These are phyloP conservation scores for Phytophthora niederhauseri DNA, from an alignment of 352 stramenopile species.

Conservation along the genomic window DNA sequence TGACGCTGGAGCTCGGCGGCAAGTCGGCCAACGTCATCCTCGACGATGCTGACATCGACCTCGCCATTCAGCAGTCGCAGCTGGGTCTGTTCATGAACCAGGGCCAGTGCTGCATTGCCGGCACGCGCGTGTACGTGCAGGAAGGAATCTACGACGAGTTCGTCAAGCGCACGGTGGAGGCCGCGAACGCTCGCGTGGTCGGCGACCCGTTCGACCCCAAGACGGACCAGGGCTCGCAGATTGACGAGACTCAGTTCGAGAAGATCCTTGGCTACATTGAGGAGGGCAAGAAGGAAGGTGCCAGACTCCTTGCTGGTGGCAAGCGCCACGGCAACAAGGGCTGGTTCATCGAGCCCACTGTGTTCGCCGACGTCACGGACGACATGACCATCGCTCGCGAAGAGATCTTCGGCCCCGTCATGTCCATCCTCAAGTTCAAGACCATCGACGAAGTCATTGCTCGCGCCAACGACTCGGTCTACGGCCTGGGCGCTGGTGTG, in stretches of 20 bases:
- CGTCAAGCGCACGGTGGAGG: conserved; percentile 51
- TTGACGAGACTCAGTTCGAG: conserved; percentile 67
- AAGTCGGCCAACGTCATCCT: conserved; percentile 81
- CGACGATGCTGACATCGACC: conserved; percentile 65
- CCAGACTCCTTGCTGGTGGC: conserved; percentile 75
- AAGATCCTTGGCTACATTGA: conserved; percentile 88
- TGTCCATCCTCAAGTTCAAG: conserved; percentile 89
- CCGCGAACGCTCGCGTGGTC: conserved; percentile 52
- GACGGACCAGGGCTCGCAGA: conserved; percentile 57
- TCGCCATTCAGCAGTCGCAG: conserved; percentile 48
- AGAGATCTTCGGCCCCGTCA: conserved; percentile 92
- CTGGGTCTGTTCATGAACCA: conserved; percentile 82
- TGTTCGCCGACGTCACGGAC: conserved; percentile 81
- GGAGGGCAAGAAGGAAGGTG: conserved; percentile 77
- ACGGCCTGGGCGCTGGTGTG: conserved; percentile 87
- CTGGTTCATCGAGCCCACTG: conserved; percentile 93
- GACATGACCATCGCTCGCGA: conserved; percentile 89
- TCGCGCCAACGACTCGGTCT: conserved; percentile 84
- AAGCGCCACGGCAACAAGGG: conserved; percentile 59
- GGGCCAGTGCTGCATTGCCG: conserved; percentile 88
- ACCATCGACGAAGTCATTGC: conserved; percentile 86
- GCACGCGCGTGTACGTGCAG: conserved; percentile 84
- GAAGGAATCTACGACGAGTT: conserved; percentile 88
- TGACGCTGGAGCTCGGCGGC: conserved; percentile 77
- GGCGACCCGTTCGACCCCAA: conserved; percentile 56